Evolutionary conservation across 2,329 filamentous ascomycete species (phyloP).

Genomic region (Exophiala spinifera): DNA sequence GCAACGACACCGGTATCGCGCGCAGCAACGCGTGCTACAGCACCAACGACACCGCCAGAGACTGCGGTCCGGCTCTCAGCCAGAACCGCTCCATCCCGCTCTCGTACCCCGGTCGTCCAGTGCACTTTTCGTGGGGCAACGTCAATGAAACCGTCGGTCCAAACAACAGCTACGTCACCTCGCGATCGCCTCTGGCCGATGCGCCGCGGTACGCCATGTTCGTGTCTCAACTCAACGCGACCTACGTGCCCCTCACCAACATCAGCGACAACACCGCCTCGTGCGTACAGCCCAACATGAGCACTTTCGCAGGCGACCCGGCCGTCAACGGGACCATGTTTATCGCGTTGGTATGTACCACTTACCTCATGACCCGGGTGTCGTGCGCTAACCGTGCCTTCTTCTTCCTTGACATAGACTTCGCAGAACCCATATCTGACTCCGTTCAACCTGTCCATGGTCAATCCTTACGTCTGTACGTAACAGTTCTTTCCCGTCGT

Average conservation of each 20-base stretch:
- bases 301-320: conserved; percentile 65
- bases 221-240: conserved; percentile 74
- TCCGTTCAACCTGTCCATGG: conserved; percentile 69
- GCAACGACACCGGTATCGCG: conserved; percentile 39
- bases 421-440: conserved; percentile 67
- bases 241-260: conserved; percentile 61
- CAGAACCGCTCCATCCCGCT: conserved; percentile 69
- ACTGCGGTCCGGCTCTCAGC: conserved; percentile 63
- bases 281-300: conserved; percentile 69
- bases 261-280: conserved; percentile 56
- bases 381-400: conserved; percentile 38
- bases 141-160: conserved; percentile 69
- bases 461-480: conserved; percentile 68
- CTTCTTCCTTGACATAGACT: conserved; percentile 41
- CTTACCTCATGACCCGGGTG: conserved; percentile 31
- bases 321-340: conserved; percentile 77
- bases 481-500: too few relatives aligned
- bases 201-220: conserved; percentile 67
- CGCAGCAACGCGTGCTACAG: conserved; percentile 56
- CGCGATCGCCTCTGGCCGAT: conserved; percentile 49
- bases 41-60: conserved; percentile 51
- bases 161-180: conserved; percentile 79
- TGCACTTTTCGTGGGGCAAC: conserved; percentile 69
- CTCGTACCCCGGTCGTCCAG: conserved; percentile 68
- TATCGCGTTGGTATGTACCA: conserved; percentile 43